Evolutionary conservation across 768 basidiomycete genomes (phyloP).

Genomic region (Agaricus subrufescens): DNA sequence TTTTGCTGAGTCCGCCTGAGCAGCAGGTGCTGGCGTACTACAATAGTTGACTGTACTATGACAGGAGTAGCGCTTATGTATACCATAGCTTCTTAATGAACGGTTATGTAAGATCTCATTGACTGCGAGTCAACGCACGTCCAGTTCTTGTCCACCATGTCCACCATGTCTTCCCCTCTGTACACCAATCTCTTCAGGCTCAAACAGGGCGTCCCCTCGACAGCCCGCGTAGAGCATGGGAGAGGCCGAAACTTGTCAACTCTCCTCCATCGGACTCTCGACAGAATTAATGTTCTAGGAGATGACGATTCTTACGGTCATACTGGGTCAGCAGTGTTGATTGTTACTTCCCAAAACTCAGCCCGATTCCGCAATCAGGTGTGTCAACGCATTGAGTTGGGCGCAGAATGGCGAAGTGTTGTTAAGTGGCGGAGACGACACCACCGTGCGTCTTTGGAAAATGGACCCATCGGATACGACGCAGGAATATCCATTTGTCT

Average conservation of each 20-base stretch:
- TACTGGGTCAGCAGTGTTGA: conserved; percentile 46
- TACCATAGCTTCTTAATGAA: background rate
- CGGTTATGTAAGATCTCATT: conserved; percentile 3
- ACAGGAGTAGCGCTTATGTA: background rate
- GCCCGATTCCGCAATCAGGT: conserved; percentile 32
- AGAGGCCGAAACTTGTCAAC: conserved; percentile 22
- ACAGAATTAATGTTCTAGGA: conserved; percentile 75
- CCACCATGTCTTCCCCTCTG: conserved; percentile 3
- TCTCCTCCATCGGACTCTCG: conserved; percentile 30
- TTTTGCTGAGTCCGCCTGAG: conserved; percentile 51
- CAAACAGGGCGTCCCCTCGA: conserved; percentile 14
- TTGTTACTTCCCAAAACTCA: background rate
- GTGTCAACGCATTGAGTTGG: conserved; percentile 79
- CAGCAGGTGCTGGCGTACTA: background rate
- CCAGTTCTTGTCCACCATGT: background rate
- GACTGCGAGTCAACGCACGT: background rate
- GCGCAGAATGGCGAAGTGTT: conserved; percentile 59
- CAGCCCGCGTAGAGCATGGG: conserved; percentile 19
- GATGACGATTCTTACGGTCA: conserved; percentile 51
- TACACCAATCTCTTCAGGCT: conserved; percentile 9
- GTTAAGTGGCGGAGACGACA: conserved; percentile 71
- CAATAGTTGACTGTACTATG: background rate
- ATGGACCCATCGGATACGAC: conserved; percentile 42
- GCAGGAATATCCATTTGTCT: conserved; percentile 60
- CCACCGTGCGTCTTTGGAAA: conserved; percentile 76